Conservation (phyloP, 169 alveolate species). For the Plasmodium falciparum region DNA sequence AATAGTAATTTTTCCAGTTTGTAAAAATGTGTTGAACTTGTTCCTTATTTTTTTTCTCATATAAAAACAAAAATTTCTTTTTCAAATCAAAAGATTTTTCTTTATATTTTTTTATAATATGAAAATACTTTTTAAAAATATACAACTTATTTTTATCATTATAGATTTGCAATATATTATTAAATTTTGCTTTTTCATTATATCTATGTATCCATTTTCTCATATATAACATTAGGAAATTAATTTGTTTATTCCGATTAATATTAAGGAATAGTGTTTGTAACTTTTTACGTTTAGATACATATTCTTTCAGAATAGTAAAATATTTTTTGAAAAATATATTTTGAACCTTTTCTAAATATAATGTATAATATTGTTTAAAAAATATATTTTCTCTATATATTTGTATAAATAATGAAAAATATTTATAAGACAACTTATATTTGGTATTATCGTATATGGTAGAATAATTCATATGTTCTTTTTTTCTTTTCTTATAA, state of each 20-base stretch:
- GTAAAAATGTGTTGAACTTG: slow-evolving; percentile 12
- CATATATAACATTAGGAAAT: not conserved
- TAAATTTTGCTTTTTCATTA: slow-evolving; percentile 3
- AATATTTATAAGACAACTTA: slow-evolving; percentile 4
- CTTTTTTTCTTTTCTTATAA: slow-evolving; percentile 38
- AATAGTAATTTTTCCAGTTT: slow-evolving; percentile 38
- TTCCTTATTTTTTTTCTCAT: slow-evolving; percentile 28
- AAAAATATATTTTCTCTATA: slow-evolving; percentile 30
- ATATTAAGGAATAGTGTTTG: not conserved
- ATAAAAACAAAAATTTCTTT: slow-evolving; percentile 26
- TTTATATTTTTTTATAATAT: slow-evolving; percentile 26
- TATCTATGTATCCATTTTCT: not conserved
- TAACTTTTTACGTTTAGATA: slow-evolving; percentile 2
- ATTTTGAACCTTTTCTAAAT: slow-evolving; percentile 15
- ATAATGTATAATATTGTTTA: slow-evolving; percentile 16
- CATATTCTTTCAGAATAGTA: not conserved
- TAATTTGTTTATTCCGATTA: not conserved
- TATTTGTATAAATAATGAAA: slow-evolving; percentile 9
- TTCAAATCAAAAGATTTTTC: slow-evolving; percentile 20
- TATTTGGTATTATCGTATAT: not conserved
- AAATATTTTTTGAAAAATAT: slow-evolving; percentile 16
- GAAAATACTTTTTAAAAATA: slow-evolving; percentile 26
- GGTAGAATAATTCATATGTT: not conserved
- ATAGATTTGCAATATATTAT: not conserved
- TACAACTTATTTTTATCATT: slow-evolving; percentile 13